These are phyloP conservation scores for Geotrichum carabidarum DNA, from an alignment of 1,139 yeast species.

Conservation along the genomic window DNA sequence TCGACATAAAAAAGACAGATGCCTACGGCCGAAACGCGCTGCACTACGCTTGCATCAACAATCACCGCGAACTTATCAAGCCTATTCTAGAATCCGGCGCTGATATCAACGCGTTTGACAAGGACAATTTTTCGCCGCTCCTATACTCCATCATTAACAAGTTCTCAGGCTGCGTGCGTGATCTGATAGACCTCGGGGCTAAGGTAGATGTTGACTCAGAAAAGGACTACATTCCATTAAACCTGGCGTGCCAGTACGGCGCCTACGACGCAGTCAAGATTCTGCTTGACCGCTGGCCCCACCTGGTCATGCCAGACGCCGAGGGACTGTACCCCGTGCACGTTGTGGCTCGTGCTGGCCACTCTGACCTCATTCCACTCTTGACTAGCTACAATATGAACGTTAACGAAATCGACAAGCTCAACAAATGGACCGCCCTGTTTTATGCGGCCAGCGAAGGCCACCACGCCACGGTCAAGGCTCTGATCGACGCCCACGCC, in stretches of 20 bases:
- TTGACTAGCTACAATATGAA: slow-evolving; percentile 70
- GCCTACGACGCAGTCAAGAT: slow-evolving; percentile 65
- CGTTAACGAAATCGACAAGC: slow-evolving; percentile 72
- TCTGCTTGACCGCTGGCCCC: slow-evolving; percentile 42
- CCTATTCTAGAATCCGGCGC: slow-evolving; percentile 37
- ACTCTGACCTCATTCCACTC: slow-evolving; percentile 58
- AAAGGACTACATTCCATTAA: slow-evolving; percentile 66
- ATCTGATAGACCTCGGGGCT: slow-evolving; percentile 44
- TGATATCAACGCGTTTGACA: slow-evolving; percentile 38
- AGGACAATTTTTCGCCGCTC: slow-evolving; percentile 57
- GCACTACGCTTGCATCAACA: slow-evolving; percentile 68
- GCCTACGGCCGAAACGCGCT: slow-evolving; percentile 76
- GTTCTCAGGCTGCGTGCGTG: slow-evolving; percentile 52
- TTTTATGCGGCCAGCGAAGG: slow-evolving; percentile 90
- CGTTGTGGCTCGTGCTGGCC: slow-evolving; percentile 83
- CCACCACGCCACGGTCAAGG: slow-evolving; percentile 63
- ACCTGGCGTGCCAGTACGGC: slow-evolving; percentile 85
- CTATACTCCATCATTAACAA: slow-evolving; percentile 71
- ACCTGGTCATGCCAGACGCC: slow-evolving; percentile 36
- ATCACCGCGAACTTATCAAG: slow-evolving; percentile 35
- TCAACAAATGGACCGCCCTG: slow-evolving; percentile 90
- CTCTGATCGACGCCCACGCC: slow-evolving; percentile 69
- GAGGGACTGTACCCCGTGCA: slow-evolving; percentile 84
- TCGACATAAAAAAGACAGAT: slow-evolving; percentile 47
- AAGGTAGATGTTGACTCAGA: slow-evolving; percentile 39